Conservation (phyloP, 2,329 filamentous ascomycete species). For the Diaporthe sp. region DNA sequence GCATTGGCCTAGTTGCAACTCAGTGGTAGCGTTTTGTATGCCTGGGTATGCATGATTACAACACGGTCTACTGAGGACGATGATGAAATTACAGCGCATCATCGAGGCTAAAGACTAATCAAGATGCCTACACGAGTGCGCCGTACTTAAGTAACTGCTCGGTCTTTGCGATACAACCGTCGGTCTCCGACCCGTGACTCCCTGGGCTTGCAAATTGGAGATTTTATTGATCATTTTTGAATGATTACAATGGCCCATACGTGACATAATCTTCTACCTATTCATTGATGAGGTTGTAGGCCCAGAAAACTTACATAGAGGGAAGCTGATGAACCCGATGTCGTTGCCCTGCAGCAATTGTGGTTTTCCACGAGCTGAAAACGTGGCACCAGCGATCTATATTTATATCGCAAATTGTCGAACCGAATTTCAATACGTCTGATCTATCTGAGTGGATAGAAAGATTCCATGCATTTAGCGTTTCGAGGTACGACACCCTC, state of each 20-base stretch:
- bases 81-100: not conserved
- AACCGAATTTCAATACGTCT: not conserved
- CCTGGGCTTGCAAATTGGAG: not conserved
- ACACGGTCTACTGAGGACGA: not conserved
- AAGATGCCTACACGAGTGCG: not conserved
- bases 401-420: not conserved
- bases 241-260: too few relatives aligned
- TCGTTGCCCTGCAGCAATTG: too few relatives aligned
- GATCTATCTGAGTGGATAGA: not conserved
- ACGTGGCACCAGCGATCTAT: not conserved
- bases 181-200: too few relatives aligned
- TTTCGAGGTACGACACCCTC: not conserved
- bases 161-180: not conserved
- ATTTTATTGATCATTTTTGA: not conserved
- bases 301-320: not conserved
- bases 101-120: not conserved
- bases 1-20: not conserved
- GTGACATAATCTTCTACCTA: rapidly evolving
- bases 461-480: not conserved
- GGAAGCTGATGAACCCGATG: too few relatives aligned
- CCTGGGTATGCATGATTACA: not conserved
- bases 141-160: not conserved
- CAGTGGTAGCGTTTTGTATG: too few relatives aligned
- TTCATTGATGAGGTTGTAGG: not conserved
- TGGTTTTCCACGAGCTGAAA: too few relatives aligned